These are phyloP conservation scores for Leccinum fallax DNA, from an alignment of 1,284 basidiomycete genomes.

Conservation along the genomic window DNA sequence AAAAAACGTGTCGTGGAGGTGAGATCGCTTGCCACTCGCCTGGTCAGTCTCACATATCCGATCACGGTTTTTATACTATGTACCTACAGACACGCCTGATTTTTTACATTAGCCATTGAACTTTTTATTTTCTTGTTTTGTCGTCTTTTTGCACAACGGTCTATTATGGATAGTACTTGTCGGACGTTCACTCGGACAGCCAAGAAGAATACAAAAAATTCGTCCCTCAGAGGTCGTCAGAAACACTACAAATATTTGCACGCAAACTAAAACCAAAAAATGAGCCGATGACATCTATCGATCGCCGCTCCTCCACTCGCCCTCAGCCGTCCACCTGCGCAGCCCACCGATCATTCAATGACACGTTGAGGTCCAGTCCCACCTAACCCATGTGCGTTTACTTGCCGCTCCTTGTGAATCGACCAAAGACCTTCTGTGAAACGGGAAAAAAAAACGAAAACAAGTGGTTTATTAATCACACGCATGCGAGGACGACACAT, in stretches of 20 bases:
- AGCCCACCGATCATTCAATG: not conserved
- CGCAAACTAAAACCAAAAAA: not conserved
- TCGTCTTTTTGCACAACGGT: too few relatives aligned
- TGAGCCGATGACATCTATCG: not conserved
- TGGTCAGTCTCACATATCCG: not conserved
- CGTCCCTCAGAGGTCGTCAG: not conserved
- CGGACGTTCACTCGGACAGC: too few relatives aligned
- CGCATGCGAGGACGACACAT: slow-evolving; percentile 7
- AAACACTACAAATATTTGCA: not conserved
- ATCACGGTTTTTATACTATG: not conserved
- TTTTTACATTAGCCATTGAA: too few relatives aligned
- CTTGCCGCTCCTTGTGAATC: slow-evolving; percentile 26
- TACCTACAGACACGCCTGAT: too few relatives aligned
- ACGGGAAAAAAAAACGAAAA: slow-evolving; percentile 5
- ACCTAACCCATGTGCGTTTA: slow-evolving; percentile 10
- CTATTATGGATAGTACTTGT: too few relatives aligned
- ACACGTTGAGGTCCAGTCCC: not conserved
- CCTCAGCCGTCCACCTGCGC: not conserved
- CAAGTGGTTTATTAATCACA: slow-evolving; percentile 30
- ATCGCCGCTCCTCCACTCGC: not conserved
- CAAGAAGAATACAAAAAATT: too few relatives aligned
- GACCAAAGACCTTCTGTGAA: slow-evolving; percentile 33
- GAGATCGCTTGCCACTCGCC: not conserved
- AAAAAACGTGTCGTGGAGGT: not conserved
- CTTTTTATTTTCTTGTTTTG: too few relatives aligned